Conservation (phyloP, 192 early-diverging fungal genomes). For the Podochytrium sp. region DNA sequence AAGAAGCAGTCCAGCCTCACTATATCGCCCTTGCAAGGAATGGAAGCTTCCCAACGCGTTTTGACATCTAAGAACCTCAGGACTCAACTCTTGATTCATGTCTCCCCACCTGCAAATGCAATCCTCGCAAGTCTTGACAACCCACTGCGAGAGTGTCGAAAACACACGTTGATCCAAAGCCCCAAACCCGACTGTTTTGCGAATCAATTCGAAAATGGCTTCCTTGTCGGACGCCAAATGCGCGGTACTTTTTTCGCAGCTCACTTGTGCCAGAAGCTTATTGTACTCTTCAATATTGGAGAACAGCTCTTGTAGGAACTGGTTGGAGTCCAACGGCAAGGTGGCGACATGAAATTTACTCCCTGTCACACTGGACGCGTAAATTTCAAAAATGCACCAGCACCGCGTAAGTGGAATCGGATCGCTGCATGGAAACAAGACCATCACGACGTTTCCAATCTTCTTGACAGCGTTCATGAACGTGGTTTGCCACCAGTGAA, state of each 20-base stretch:
- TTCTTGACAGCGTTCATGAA: slow-evolving; percentile 35
- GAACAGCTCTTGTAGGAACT: not conserved
- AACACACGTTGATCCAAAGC: slow-evolving; percentile 1
- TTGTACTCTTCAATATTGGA: not conserved
- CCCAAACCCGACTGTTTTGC: not conserved
- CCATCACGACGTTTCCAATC: slow-evolving; percentile 37
- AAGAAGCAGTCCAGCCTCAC: slow-evolving; percentile 8
- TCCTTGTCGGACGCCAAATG: not conserved
- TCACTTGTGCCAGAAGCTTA: not conserved
- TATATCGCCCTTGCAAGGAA: slow-evolving; percentile 23
- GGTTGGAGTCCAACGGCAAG: not conserved
- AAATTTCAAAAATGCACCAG: slow-evolving; percentile 38
- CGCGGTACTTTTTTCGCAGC: not conserved
- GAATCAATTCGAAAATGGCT: not conserved
- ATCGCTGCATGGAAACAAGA: slow-evolving; percentile 21
- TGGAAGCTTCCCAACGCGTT: slow-evolving; percentile 4
- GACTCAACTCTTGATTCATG: not conserved
- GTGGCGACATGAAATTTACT: slow-evolving; percentile 26
- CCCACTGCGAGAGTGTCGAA: not conserved
- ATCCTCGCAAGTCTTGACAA: not conserved
- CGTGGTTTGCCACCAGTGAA: slow-evolving; percentile 29
- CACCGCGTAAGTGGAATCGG: slow-evolving; percentile 25
- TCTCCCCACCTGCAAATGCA: too few relatives aligned
- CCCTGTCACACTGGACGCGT: slow-evolving; percentile 12
- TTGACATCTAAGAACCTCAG: not conserved